Conservation (phyloP, 2,329 filamentous ascomycete genomes). For the Teratosphaeriaceae sp. region DNA sequence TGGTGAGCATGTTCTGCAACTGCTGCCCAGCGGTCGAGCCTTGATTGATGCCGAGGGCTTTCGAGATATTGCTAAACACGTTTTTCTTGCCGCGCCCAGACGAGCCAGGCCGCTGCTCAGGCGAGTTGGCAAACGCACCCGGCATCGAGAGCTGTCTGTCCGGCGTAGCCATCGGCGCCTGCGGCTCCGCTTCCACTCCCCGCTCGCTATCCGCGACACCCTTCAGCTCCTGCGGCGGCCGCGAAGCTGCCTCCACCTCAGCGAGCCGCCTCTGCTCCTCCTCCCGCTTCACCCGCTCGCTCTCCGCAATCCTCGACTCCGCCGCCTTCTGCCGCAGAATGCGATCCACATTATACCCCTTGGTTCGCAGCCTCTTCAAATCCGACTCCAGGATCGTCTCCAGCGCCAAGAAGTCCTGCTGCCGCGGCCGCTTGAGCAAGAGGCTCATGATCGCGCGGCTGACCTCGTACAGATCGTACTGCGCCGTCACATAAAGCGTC, state of each 20-base stretch:
- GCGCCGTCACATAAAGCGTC: slow-evolving; percentile 69
- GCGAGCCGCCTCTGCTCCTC: slow-evolving; percentile 49
- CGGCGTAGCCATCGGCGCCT: slow-evolving; percentile 17
- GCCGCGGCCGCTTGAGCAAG: slow-evolving; percentile 72
- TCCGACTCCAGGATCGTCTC: slow-evolving; percentile 86
- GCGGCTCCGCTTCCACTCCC: background rate
- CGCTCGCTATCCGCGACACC: slow-evolving; percentile 3
- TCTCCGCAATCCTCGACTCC: slow-evolving; percentile 80
- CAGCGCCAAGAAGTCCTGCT: slow-evolving; percentile 83
- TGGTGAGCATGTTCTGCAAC: slow-evolving; percentile 24
- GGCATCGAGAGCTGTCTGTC: slow-evolving; percentile 53
- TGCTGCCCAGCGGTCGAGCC: slow-evolving; percentile 34
- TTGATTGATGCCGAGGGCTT: slow-evolving; percentile 60
- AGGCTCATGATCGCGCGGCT: slow-evolving; percentile 79
- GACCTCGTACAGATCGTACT: slow-evolving; percentile 84
- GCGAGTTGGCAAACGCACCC: slow-evolving; percentile 61
- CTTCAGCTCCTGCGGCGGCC: slow-evolving; percentile 7
- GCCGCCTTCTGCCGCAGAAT: slow-evolving; percentile 84
- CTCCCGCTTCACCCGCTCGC: slow-evolving; percentile 62
- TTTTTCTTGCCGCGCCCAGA: slow-evolving; percentile 33
- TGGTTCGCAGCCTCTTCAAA: slow-evolving; percentile 70
- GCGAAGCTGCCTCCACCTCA: slow-evolving; percentile 22
- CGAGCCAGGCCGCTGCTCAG: slow-evolving; percentile 11
- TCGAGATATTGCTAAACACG: slow-evolving; percentile 63
- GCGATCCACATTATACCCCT: slow-evolving; percentile 94